Evolutionary conservation across 1,139 yeast species (phyloP).

Genomic region (Geotrichum phurueaensis): DNA sequence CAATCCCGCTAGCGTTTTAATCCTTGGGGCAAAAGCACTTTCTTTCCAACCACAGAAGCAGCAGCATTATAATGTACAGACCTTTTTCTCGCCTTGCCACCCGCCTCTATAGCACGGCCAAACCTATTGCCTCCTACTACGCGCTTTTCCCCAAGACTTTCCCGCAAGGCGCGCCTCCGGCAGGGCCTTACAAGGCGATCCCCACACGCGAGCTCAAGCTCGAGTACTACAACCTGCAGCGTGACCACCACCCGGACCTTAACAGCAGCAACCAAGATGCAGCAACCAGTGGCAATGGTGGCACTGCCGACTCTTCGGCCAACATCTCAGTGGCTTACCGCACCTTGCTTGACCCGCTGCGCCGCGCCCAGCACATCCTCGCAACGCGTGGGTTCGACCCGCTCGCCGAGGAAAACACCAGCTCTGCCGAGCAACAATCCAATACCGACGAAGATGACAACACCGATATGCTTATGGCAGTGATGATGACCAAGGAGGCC

Average conservation of each 20-base stretch:
- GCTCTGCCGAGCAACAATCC: neutral
- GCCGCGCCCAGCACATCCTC: constrained; percentile 57
- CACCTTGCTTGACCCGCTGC: constrained; percentile 61
- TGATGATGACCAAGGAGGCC: constrained; percentile 75
- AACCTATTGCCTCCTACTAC: constrained; percentile 35
- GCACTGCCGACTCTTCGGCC: constrained; percentile 41
- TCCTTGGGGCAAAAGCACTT: no score
- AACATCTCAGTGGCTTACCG: constrained; percentile 70
- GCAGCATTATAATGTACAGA: neutral
- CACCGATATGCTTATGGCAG: constrained; percentile 60
- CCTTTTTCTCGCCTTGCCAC: neutral
- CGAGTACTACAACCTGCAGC: constrained; percentile 71
- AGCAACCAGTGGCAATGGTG: constrained; percentile 4
- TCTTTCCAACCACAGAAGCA: no score
- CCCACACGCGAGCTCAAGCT: constrained; percentile 47
- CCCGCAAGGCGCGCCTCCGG: constrained; percentile 63
- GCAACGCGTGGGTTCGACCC: constrained; percentile 42
- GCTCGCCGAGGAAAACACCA: constrained; percentile 21
- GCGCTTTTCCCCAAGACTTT: constrained; percentile 69
- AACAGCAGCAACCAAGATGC: constrained; percentile 16
- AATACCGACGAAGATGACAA: constrained; percentile 38
- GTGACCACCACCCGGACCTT: constrained; percentile 73
- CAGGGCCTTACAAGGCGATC: constrained; percentile 49
- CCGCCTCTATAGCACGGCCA: neutral
- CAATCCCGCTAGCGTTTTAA: no score